Percentiles rank a stretch among this genome's conserved stretches.
Conservation (phyloP, 805 yeast genomes). For the Barnettozyma sucrosica region DNA sequence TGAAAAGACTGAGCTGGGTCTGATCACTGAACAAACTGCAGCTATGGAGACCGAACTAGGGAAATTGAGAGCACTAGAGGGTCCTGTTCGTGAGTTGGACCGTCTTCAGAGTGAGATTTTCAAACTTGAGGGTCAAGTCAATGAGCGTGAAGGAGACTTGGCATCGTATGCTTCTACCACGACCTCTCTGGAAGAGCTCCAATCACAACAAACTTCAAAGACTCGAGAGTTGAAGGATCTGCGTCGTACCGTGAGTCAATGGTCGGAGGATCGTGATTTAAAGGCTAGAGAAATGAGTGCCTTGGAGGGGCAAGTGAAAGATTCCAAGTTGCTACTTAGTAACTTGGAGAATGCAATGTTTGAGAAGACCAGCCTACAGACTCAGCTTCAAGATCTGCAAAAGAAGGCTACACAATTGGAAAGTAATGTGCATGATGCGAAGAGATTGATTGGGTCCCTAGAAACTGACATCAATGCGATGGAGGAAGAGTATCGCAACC, state of each 20-base stretch:
- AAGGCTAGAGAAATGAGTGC: conserved; percentile 38
- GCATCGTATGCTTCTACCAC: conserved; percentile 32
- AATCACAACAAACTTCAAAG: conserved; percentile 35
- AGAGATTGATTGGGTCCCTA: conserved; percentile 16
- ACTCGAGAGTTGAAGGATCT: conserved; percentile 34
- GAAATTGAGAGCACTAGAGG: conserved; percentile 15
- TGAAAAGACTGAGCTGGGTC: background rate
- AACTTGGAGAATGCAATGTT: conserved; percentile 45
- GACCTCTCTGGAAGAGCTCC: conserved; percentile 41
- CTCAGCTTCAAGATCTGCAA: conserved; percentile 33
- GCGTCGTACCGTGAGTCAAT: conserved; percentile 30
- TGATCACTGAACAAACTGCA: background rate
- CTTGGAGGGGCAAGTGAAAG: conserved; percentile 47
- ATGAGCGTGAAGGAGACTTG: conserved; percentile 30
- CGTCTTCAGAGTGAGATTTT: conserved; percentile 31
- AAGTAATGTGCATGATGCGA: conserved; percentile 17
- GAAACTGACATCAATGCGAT: conserved; percentile 20
- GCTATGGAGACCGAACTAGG: background rate
- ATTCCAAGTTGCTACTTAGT: conserved; percentile 45
- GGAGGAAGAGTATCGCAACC: conserved; percentile 6
- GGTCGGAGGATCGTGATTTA: conserved; percentile 39
- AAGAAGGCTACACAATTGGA: conserved; percentile 23
- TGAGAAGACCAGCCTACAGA: conserved; percentile 39
- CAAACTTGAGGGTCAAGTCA: conserved; percentile 25
- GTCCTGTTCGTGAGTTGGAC: conserved; percentile 31